Conservation (phyloP, 768 basidiomycete genomes). For the Rhodotorula taiwanensis region DNA sequence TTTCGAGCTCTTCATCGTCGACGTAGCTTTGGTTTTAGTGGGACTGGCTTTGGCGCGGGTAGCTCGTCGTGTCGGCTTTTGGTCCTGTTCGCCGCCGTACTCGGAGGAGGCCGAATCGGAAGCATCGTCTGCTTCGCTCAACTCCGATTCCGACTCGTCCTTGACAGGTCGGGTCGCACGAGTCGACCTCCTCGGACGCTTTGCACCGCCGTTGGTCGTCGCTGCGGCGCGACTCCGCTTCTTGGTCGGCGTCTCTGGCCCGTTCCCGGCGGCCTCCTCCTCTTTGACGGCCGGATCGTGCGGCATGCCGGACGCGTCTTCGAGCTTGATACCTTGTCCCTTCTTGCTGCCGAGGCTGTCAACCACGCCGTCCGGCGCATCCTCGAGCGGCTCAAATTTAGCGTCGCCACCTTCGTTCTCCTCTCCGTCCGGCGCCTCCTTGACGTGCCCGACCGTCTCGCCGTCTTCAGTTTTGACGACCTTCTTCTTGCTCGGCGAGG, state of each 20-base stretch:
- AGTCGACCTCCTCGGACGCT: background rate
- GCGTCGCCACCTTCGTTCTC: background rate
- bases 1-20: background rate
- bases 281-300: background rate
- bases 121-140: too few species aligned
- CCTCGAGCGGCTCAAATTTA: conserved; percentile 4
- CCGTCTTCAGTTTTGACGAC: conserved; percentile 17
- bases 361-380: background rate
- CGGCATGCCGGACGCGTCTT: background rate
- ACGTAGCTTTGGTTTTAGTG: too few species aligned
- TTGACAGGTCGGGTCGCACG: background rate
- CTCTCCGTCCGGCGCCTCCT: background rate
- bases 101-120: too few species aligned
- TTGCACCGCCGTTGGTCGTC: background rate
- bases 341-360: too few species aligned
- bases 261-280: background rate
- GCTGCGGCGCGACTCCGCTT: background rate
- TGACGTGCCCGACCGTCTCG: background rate
- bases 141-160: too few species aligned
- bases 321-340: background rate
- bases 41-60: too few species aligned
- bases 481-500: background rate
- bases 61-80: too few species aligned
- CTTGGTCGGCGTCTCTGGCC: background rate
- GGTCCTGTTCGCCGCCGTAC: too few species aligned